phyloP scores from a whole-genome alignment of 306 rosid species.

The Trifolium subterraneum region DNA sequence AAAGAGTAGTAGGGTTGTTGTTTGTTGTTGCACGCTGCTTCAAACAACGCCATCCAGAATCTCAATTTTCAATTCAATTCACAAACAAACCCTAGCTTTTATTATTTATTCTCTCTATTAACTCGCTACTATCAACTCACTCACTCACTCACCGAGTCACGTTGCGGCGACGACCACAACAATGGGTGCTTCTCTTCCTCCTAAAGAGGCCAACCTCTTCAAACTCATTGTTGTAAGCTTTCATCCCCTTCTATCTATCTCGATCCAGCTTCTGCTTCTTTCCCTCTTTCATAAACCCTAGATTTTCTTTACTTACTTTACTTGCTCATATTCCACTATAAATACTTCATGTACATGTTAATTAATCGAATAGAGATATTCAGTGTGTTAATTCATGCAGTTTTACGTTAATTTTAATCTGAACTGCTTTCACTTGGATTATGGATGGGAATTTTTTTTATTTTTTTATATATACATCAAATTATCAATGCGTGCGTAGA shows the following conservation, averaged over 20 bases:
- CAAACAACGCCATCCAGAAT: background rate
- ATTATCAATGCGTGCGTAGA: background rate
- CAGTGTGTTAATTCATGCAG: constrained; percentile 22
- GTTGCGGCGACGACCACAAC: constrained; percentile 10
- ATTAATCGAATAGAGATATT: constrained; percentile 7
- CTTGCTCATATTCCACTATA: constrained; percentile 2
- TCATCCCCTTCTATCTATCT: constrained; percentile 16
- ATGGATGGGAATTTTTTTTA: background rate
- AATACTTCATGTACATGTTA: background rate
- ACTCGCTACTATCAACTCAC: constrained; percentile 8
- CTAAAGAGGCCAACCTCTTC: constrained; percentile 96
- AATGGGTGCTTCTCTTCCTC: constrained; percentile 95
- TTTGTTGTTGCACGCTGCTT: no score
- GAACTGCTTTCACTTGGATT: background rate
- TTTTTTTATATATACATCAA: background rate
- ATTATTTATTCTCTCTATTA: background rate
- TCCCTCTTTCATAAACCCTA: constrained; percentile 50
- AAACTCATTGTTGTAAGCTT: constrained; percentile 94
- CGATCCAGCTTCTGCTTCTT: constrained; percentile 44
- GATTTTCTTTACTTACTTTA: constrained; percentile 34
- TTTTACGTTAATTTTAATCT: constrained; percentile 13
- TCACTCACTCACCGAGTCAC: background rate
- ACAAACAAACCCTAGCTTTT: background rate
- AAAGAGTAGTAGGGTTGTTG: no score
- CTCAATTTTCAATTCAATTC: background rate